phyloP scores from a whole-genome alignment of 306 rosid species.

The Dalbergia cochinchinensis region DNA sequence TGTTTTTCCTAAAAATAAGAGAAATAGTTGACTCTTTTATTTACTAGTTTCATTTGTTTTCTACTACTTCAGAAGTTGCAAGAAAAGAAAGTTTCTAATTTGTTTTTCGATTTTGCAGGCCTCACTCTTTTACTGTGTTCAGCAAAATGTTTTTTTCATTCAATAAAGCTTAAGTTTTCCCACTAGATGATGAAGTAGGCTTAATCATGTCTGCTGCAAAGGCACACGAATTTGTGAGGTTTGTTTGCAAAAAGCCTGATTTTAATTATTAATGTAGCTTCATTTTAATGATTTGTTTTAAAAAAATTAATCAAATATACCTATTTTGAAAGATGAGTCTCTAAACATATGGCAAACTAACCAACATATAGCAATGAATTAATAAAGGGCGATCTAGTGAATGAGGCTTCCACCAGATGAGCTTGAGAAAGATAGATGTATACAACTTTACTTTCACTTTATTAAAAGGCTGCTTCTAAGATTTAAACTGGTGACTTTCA shows the following conservation, averaged over 20 bases:
- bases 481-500: too few relatives aligned
- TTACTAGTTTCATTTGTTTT: not conserved
- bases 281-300: constrained; percentile 13
- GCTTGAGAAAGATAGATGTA: too few relatives aligned
- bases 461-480: too few relatives aligned
- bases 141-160: constrained; percentile 1
- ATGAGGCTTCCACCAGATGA: too few relatives aligned
- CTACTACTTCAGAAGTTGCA: not conserved
- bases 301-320: not conserved
- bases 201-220: constrained; percentile 50
- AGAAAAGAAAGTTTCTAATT: not conserved
- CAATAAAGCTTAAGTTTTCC: not conserved
- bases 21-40: not conserved
- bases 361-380: not conserved
- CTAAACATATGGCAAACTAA: not conserved
- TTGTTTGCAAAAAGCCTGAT: constrained; percentile 40
- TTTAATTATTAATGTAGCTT: not conserved
- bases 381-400: too few relatives aligned
- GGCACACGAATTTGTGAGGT: constrained; percentile 71
- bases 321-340: constrained; percentile 10
- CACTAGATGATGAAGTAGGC: not conserved
- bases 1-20: not conserved
- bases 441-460: too few relatives aligned
- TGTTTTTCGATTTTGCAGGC: constrained; percentile 46
- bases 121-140: not conserved